These are phyloP conservation scores for Emmonsiellopsis sp. DNA, from an alignment of 2,329 filamentous ascomycete species.

Conservation along the genomic window DNA sequence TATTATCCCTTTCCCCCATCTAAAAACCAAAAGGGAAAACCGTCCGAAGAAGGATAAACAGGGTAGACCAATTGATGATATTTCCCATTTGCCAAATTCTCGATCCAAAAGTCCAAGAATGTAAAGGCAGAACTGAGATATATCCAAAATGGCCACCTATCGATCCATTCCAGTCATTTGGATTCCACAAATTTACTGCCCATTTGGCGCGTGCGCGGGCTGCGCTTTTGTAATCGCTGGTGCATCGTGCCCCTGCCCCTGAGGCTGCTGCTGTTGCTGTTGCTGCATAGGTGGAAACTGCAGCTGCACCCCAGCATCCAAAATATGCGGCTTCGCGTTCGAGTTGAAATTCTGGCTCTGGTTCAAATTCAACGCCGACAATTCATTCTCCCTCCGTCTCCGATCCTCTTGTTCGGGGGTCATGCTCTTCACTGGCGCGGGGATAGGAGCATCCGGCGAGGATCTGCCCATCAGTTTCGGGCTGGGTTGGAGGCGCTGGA, in stretches of 20 bases:
- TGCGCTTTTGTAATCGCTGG: neutral
- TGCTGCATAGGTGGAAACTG: neutral
- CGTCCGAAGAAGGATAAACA: too few relatives aligned
- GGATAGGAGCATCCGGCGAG: slow-evolving; percentile 34
- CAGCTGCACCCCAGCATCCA: neutral
- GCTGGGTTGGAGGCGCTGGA: slow-evolving; percentile 33
- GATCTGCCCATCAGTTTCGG: slow-evolving; percentile 36
- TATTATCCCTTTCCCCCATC: too few relatives aligned
- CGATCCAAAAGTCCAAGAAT: too few relatives aligned
- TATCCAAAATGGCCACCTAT: too few relatives aligned
- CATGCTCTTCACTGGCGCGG: slow-evolving; percentile 35
- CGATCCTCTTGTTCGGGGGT: slow-evolving; percentile 35
- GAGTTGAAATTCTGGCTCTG: neutral
- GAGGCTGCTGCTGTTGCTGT: neutral
- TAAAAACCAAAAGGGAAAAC: too few relatives aligned
- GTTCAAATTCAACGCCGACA: slow-evolving; percentile 11
- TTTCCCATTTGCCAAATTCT: too few relatives aligned
- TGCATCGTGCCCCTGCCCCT: neutral
- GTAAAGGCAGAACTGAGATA: too few relatives aligned
- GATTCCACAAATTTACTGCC: too few relatives aligned
- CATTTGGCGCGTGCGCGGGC: neutral
- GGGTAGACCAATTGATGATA: too few relatives aligned
- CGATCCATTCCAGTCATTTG: too few relatives aligned
- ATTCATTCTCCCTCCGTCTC: slow-evolving; percentile 28
- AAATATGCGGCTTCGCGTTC: neutral